Percentiles rank a stretch among this genome's conserved stretches.
Evolutionary conservation across 495 filamentous ascomycete genomes (phyloP).

Genomic region (Pseudoneurospora amorphoporcata): DNA sequence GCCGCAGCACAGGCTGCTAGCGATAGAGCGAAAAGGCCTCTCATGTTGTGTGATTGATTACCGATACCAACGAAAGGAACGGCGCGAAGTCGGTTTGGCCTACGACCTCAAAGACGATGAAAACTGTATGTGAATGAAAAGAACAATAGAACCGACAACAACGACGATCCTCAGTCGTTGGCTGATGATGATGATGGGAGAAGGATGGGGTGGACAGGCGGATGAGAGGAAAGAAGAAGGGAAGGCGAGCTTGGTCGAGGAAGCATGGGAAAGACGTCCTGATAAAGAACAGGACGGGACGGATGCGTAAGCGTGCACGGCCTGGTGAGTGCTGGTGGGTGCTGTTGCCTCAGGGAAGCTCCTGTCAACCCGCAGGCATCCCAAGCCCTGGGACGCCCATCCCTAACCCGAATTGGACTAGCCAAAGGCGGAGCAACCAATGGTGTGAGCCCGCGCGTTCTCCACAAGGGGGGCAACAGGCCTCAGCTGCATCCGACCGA

Average conservation of each 20-base stretch:
- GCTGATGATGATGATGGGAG: conserved; percentile 35
- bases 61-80: conserved; percentile 16
- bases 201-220: conserved; percentile 13
- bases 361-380: conserved; percentile 6
- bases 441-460: background rate
- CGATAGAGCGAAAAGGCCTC: conserved; percentile 54
- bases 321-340: background rate
- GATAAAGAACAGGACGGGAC: conserved; percentile 21
- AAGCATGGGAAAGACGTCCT: conserved; percentile 25
- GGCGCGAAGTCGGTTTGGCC: conserved; percentile 30
- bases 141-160: conserved; percentile 14
- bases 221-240: conserved; percentile 22
- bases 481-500: conserved; percentile 1
- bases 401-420: conserved; percentile 7
- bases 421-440: conserved; percentile 21
- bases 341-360: conserved; percentile 17
- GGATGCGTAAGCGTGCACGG: conserved; percentile 16
- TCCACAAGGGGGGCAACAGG: conserved; percentile 16
- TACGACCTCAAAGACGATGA: conserved; percentile 25
- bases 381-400: conserved; percentile 10
- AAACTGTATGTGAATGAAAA: conserved; percentile 7
- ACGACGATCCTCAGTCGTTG: conserved; percentile 20
- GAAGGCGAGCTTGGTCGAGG: conserved; percentile 13
- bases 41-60: conserved; percentile 48
- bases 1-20: conserved; percentile 60